A percentile compares a stretch with the other conserved stretches of the same genome.
These are phyloP conservation scores for Tardiomyces digboiensis DNA, from an alignment of 1,139 yeast genomes.

Conservation along the genomic window DNA sequence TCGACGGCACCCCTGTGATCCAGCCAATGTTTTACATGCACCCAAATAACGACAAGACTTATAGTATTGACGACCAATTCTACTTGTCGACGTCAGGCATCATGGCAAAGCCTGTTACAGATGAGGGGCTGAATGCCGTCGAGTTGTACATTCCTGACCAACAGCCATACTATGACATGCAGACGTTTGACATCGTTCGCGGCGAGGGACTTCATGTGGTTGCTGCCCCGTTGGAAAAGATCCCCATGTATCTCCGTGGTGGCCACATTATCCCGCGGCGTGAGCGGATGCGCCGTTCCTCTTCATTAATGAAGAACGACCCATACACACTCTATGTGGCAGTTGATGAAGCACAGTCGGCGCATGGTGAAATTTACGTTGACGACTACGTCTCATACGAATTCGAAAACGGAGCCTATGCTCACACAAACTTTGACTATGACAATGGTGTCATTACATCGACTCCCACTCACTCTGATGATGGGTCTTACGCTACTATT, in stretches of 20 bases:
- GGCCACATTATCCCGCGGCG: slow-evolving; percentile 66
- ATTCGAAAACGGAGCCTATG: slow-evolving; percentile 41
- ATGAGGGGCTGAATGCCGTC: slow-evolving; percentile 37
- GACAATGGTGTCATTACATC: slow-evolving; percentile 19
- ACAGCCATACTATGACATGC: slow-evolving; percentile 44
- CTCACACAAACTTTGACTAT: slow-evolving; percentile 33
- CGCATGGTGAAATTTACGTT: slow-evolving; percentile 54
- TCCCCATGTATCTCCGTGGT: slow-evolving; percentile 70
- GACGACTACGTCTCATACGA: slow-evolving; percentile 79
- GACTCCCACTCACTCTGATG: slow-evolving; percentile 17
- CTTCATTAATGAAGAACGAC: slow-evolving; percentile 66
- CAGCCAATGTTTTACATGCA: slow-evolving; percentile 65
- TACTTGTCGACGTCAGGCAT: slow-evolving; percentile 66
- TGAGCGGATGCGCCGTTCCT: slow-evolving; percentile 70
- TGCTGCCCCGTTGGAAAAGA: slow-evolving; percentile 47
- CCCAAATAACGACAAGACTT: slow-evolving; percentile 42
- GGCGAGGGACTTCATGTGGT: slow-evolving; percentile 32
- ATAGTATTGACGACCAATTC: slow-evolving; percentile 73
- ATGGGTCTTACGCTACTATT: slow-evolving; percentile 16
- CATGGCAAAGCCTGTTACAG: slow-evolving; percentile 74
- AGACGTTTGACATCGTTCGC: slow-evolving; percentile 36
- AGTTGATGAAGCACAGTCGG: slow-evolving; percentile 34
- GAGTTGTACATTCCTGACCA: slow-evolving; percentile 56
- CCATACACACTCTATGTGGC: slow-evolving; percentile 77
- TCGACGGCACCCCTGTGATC: slow-evolving; percentile 59